phyloP scores from a whole-genome alignment of 768 basidiomycete species.

The Tylopilus sp. region DNA sequence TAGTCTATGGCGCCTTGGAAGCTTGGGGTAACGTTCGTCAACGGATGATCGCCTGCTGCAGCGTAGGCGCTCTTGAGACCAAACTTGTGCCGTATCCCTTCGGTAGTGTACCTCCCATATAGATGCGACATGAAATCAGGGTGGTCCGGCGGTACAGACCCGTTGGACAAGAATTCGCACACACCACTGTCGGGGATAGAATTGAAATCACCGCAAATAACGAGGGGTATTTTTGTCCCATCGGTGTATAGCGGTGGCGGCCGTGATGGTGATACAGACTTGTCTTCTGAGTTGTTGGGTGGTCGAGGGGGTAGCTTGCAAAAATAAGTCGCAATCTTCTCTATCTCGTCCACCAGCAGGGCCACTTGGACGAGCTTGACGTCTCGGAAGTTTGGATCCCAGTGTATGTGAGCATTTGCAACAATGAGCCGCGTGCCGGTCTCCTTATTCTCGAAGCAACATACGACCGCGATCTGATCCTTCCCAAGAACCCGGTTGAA shows the following conservation, averaged over 20 bases:
- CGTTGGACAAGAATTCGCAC: constrained; percentile 84
- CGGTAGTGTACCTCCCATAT: constrained; percentile 91
- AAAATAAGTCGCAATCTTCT: constrained; percentile 84
- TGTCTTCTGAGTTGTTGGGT: constrained; percentile 34
- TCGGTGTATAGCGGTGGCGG: constrained; percentile 73
- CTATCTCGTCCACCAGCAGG: constrained; percentile 86
- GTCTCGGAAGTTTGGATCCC: constrained; percentile 90
- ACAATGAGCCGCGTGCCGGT: constrained; percentile 88
- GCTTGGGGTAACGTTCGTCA: constrained; percentile 90
- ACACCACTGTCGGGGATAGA: constrained; percentile 84
- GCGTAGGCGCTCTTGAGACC: constrained; percentile 85
- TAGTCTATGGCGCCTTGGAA: constrained; percentile 91
- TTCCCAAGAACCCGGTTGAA: constrained; percentile 96
- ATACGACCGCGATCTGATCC: constrained; percentile 88
- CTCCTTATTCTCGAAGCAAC: constrained; percentile 79
- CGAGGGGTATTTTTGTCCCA: constrained; percentile 83
- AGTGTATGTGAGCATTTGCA: constrained; percentile 88
- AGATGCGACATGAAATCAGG: constrained; percentile 89
- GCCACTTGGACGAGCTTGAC: constrained; percentile 98
- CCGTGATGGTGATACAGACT: constrained; percentile 32
- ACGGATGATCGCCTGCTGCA: constrained; percentile 50
- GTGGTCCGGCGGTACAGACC: constrained; percentile 67
- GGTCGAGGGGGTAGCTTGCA: constrained; percentile 73
- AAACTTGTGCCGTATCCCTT: constrained; percentile 78
- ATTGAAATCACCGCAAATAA: constrained; percentile 97